Percentiles rank a stretch among this genome's conserved stretches.
Evolutionary conservation across 106 monocot species (phyloP).

Genomic region (Acorus gramineus): DNA sequence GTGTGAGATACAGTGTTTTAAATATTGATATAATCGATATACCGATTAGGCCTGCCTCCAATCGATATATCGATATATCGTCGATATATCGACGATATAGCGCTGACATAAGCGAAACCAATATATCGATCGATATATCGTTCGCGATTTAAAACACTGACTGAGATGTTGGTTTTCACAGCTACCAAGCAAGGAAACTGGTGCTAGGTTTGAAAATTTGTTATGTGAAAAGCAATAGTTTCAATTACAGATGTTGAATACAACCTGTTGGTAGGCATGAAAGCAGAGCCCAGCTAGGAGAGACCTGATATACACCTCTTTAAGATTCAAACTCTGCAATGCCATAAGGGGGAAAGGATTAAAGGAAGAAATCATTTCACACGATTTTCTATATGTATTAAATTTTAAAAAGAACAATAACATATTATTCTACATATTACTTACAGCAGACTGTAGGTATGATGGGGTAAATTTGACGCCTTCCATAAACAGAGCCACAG

Average conservation of each 20-base stretch:
- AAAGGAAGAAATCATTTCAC: background rate
- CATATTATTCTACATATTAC: constrained; percentile 5
- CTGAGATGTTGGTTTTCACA: too few relatives aligned
- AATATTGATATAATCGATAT: too few relatives aligned
- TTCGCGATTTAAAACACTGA: too few relatives aligned
- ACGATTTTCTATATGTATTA: constrained; percentile 1
- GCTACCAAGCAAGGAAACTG: too few relatives aligned
- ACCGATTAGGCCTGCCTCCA: too few relatives aligned
- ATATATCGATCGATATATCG: too few relatives aligned
- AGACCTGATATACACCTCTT: constrained; percentile 57
- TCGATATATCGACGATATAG: too few relatives aligned
- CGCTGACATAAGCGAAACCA: too few relatives aligned
- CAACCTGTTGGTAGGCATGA: constrained; percentile 97
- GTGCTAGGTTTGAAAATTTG: too few relatives aligned
- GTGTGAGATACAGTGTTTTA: too few relatives aligned
- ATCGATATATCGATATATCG: too few relatives aligned
- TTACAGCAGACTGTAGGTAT: constrained; percentile 64
- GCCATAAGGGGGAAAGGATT: background rate
- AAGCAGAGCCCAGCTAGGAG: constrained; percentile 72
- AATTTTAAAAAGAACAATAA: background rate
- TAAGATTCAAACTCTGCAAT: constrained; percentile 66
- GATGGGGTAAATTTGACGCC: constrained; percentile 75
- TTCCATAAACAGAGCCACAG: constrained; percentile 49
- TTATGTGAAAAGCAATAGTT: background rate
- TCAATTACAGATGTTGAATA: background rate